These are phyloP conservation scores for Globisporangium carolinianum DNA, from an alignment of 352 stramenopile species.

Conservation along the genomic window DNA sequence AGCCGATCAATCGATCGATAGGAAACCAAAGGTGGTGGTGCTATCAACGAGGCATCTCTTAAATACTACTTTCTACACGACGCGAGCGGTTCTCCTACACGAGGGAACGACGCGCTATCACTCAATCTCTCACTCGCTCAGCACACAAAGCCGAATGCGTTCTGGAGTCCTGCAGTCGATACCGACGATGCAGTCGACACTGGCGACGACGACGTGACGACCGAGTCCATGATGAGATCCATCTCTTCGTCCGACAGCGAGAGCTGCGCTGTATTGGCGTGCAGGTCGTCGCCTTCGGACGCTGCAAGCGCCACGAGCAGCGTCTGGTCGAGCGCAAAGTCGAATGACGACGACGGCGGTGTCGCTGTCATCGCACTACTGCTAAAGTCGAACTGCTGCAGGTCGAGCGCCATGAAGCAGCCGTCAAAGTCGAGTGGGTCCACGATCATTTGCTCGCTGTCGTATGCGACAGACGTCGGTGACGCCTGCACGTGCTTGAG, in stretches of 20 bases:
- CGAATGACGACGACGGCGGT: not conserved
- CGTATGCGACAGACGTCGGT: slow-evolving; percentile 4
- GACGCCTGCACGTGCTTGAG: slow-evolving; percentile 8
- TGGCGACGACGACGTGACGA: slow-evolving; percentile 3
- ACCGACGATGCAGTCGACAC: not conserved
- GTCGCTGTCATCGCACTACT: not conserved
- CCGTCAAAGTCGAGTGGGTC: slow-evolving; percentile 10
- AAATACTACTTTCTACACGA: slow-evolving; percentile 1
- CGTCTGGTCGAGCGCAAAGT: slow-evolving; percentile 9
- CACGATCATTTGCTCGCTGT: not conserved
- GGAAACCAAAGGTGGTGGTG: no score
- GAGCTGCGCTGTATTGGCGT: not conserved
- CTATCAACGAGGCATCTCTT: not conserved
- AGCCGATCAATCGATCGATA: no score
- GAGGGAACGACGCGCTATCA: not conserved
- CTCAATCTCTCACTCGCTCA: not conserved
- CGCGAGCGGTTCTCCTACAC: slow-evolving; percentile 3
- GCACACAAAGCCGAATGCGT: slow-evolving; percentile 7
- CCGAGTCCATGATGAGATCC: slow-evolving; percentile 13
- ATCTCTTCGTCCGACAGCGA: slow-evolving; percentile 11
- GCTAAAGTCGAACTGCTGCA: not conserved
- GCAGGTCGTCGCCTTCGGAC: not conserved
- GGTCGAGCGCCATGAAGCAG: slow-evolving; percentile 10
- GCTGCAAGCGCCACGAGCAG: slow-evolving; percentile 3
- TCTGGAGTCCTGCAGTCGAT: slow-evolving; percentile 1